Percentiles rank a stretch among this genome's conserved stretches.
phyloP scores from a whole-genome alignment of 441 rosid species.

The Erodium moschatum region DNA sequence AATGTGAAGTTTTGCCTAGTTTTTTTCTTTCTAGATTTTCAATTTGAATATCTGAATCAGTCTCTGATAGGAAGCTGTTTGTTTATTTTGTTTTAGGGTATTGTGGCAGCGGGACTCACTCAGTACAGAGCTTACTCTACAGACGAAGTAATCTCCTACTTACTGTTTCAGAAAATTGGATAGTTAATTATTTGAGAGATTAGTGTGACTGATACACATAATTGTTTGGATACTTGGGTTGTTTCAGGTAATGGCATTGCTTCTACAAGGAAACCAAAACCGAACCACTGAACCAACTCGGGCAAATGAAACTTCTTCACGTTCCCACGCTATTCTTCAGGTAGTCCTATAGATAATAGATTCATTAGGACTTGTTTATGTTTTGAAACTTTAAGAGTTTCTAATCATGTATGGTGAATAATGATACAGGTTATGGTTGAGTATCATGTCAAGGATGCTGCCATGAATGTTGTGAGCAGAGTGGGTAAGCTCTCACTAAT shows the following conservation, averaged over 20 bases:
- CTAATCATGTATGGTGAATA: neutral
- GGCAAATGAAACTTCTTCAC: constrained; percentile 83
- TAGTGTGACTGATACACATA: constrained; percentile 1
- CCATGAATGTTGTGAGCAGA: constrained; percentile 50
- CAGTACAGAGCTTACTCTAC: constrained; percentile 91
- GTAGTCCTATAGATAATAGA: constrained; percentile 22
- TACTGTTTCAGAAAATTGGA: constrained; percentile 12
- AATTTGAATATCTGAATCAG: neutral
- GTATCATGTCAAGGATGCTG: constrained; percentile 53
- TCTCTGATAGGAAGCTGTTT: constrained; percentile 9
- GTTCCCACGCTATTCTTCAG: constrained; percentile 93
- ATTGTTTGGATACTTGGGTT: constrained; percentile 11
- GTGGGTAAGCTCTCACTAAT: constrained; percentile 81
- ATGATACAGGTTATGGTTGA: constrained; percentile 58
- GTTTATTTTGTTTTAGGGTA: constrained; percentile 46
- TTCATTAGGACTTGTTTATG: too few relatives aligned
- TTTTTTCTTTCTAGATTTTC: neutral
- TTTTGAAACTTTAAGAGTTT: neutral
- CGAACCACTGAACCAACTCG: constrained; percentile 94
- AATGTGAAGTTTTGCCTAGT: neutral
- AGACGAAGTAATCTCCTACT: constrained; percentile 51
- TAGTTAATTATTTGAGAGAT: constrained; percentile 7
- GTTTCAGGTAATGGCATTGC: constrained; percentile 76
- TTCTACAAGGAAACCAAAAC: constrained; percentile 81
- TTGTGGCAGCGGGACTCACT: constrained; percentile 79